Evolutionary conservation across 208 protist species (phyloP).

Genomic region (Wallacemonas collosoma): DNA sequence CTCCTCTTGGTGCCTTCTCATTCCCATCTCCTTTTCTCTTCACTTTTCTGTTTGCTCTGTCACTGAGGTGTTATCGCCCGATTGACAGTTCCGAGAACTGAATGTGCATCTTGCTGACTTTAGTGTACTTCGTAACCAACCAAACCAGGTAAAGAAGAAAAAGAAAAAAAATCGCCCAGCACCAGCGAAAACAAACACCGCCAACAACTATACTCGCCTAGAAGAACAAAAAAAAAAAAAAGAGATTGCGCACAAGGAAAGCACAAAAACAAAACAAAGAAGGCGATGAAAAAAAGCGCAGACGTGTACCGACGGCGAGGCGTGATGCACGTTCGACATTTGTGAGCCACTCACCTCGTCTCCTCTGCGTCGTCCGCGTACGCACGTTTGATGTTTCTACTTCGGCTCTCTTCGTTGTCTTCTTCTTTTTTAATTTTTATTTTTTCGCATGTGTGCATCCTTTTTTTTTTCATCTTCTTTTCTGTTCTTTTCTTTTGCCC

Average conservation of each 20-base stretch:
- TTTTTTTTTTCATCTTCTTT: constrained; percentile 19
- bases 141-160: constrained; percentile 10
- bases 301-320: no score
- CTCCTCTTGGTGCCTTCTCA: neutral
- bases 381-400: constrained; percentile 12
- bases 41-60: constrained; percentile 10
- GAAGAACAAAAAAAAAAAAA: neutral
- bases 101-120: neutral
- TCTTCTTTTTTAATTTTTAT: constrained; percentile 8
- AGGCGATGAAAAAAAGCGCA: neutral
- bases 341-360: no score
- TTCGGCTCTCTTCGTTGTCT: constrained; percentile 16
- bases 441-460: constrained; percentile 13
- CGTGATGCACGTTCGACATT: no score
- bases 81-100: neutral
- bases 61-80: neutral
- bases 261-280: constrained; percentile 10
- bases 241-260: neutral
- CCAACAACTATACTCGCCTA: no score
- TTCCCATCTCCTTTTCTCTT: constrained; percentile 14
- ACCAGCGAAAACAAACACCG: no score
- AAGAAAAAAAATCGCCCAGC: neutral
- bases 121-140: neutral
- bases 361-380: neutral
- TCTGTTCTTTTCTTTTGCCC: neutral